Evolutionary conservation across 176 grass and related monocot genomes (phyloP).

Genomic region (Canna indica): DNA sequence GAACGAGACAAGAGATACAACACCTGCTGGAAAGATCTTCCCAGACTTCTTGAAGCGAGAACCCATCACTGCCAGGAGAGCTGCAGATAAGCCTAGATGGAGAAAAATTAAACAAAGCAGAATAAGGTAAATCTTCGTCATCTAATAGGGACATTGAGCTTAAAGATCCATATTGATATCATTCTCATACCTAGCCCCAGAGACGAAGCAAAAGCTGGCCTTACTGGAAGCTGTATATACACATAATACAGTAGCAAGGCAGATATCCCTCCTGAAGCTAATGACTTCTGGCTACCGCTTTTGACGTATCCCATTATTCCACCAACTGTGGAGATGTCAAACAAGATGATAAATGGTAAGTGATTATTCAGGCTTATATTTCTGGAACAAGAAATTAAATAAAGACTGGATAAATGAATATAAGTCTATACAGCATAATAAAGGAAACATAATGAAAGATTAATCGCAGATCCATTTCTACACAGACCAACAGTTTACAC

Average conservation of each 20-base stretch:
- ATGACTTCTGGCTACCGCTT: slow-evolving; percentile 7
- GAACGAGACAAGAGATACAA: slow-evolving; percentile 8
- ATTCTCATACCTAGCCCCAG: neutral
- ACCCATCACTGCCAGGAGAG: slow-evolving; percentile 13
- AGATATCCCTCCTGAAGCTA: slow-evolving; percentile 1
- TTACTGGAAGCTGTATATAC: neutral
- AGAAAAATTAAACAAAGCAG: neutral
- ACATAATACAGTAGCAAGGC: slow-evolving; percentile 11
- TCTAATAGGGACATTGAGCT: neutral
- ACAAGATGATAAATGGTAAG: neutral
- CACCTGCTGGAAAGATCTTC: slow-evolving; percentile 14
- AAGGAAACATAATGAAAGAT: neutral
- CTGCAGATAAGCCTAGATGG: slow-evolving; percentile 1
- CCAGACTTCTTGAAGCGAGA: slow-evolving; percentile 13
- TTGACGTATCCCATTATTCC: slow-evolving; percentile 10
- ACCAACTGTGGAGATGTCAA: neutral
- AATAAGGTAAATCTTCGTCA: neutral
- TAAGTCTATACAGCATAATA: neutral
- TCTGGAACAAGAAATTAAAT: neutral
- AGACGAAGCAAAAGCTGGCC: slow-evolving; percentile 3
- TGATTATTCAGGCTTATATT: neutral
- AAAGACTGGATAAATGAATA: neutral
- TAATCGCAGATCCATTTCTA: neutral
- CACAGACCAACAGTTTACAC: neutral
- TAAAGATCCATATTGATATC: neutral